Conservation (phyloP, 2,329 filamentous ascomycete species). For the Sporothrix globosa region DNA sequence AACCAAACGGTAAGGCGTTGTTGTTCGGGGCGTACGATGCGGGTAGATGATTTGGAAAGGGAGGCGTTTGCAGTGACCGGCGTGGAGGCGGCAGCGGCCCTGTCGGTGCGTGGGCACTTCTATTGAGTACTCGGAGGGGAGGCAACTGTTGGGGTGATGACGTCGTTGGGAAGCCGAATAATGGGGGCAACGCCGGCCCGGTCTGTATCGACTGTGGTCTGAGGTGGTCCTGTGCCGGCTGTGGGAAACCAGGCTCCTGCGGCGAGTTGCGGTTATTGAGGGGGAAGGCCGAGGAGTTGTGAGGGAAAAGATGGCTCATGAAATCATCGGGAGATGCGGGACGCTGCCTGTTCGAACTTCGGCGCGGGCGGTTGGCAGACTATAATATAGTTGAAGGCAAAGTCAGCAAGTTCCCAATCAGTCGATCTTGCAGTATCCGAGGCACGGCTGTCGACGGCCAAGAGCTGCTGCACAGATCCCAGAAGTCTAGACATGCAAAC, state of each 20-base stretch:
- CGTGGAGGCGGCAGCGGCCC: slow-evolving; percentile 8
- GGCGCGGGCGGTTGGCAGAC: slow-evolving; percentile 30
- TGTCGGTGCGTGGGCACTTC: not conserved
- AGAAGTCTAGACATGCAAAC: not conserved
- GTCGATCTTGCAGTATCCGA: not conserved
- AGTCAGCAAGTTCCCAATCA: slow-evolving; percentile 1
- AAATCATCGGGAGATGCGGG: slow-evolving; percentile 5
- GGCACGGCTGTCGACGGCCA: not conserved
- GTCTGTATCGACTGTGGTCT: not conserved
- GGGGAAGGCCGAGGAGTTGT: not conserved
- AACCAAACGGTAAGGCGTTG: slow-evolving; percentile 23
- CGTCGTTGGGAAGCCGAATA: not conserved
- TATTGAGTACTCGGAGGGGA: slow-evolving; percentile 29
- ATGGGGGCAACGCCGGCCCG: slow-evolving; percentile 31
- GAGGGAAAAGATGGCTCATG: slow-evolving; percentile 11
- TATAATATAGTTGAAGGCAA: not conserved
- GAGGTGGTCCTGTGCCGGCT: slow-evolving; percentile 37
- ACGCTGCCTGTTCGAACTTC: slow-evolving; percentile 24
- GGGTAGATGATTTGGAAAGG: not conserved
- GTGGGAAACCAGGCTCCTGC: slow-evolving; percentile 16
- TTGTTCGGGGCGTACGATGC: slow-evolving; percentile 31
- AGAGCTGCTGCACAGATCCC: not conserved
- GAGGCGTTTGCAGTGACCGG: slow-evolving; percentile 44
- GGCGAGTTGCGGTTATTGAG: not conserved
- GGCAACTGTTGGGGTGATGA: slow-evolving; percentile 19